phyloP scores from a whole-genome alignment of 2,329 filamentous ascomycete species.

The Xylaria arbuscula region DNA sequence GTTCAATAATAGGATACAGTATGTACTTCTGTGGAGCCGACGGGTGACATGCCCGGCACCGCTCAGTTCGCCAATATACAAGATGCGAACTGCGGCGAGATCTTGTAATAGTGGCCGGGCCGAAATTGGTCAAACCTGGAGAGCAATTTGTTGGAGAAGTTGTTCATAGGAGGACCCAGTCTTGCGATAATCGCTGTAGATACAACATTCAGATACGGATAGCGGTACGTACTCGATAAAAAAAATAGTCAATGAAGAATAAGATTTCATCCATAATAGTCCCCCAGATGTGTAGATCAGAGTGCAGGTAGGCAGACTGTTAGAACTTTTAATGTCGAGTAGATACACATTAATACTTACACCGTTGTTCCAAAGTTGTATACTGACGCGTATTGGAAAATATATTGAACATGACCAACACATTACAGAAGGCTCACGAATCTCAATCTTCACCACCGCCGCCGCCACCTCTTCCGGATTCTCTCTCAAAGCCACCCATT shows the following conservation, averaged over 20 bases:
- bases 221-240: background rate
- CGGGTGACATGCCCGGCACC: background rate
- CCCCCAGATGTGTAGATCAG: no score
- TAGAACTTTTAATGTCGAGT: background rate
- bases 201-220: background rate
- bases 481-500: conserved; percentile 3
- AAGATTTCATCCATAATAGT: background rate
- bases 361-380: background rate
- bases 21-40: background rate
- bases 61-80: background rate
- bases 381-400: background rate
- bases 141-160: no score
- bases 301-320: background rate
- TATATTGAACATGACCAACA: background rate
- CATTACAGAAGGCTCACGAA: background rate
- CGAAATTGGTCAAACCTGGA: no score
- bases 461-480: background rate
- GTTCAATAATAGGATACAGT: conserved; percentile 14
- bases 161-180: no score
- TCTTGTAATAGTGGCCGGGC: background rate
- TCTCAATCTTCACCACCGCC: background rate
- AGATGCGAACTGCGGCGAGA: background rate
- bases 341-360: background rate
- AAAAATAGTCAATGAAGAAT: conserved; percentile 6
- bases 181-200: background rate